These are phyloP conservation scores for Aurantiochytrium sp. DNA, from an alignment of 108 stramenopile genomes.

Conservation along the genomic window DNA sequence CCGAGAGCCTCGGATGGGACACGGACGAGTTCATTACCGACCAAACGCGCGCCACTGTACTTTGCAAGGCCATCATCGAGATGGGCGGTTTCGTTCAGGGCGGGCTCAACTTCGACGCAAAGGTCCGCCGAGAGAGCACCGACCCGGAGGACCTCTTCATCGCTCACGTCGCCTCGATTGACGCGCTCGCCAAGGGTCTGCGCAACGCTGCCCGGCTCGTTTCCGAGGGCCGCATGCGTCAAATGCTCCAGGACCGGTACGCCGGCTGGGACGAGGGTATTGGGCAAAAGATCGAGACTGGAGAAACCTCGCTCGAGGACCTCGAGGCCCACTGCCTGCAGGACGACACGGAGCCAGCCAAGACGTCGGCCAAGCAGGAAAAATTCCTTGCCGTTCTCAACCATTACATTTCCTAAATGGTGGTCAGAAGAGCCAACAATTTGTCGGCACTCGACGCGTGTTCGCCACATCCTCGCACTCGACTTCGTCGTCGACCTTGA, in stretches of 20 bases:
- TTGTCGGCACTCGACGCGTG: background rate
- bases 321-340: slow-evolving; percentile 48
- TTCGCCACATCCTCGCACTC: background rate
- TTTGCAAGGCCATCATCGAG: slow-evolving; percentile 55
- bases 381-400: background rate
- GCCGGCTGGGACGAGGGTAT: slow-evolving; percentile 49
- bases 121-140: slow-evolving; percentile 64
- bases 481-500: too few species aligned
- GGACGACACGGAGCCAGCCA: slow-evolving; percentile 49
- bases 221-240: slow-evolving; percentile 45
- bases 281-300: slow-evolving; percentile 53
- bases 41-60: slow-evolving; percentile 50
- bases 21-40: slow-evolving; percentile 65
- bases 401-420: background rate
- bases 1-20: slow-evolving; percentile 64
- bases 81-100: slow-evolving; percentile 60
- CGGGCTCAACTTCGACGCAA: slow-evolving; percentile 69
- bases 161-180: slow-evolving; percentile 67
- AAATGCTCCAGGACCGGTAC: slow-evolving; percentile 57
- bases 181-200: slow-evolving; percentile 63
- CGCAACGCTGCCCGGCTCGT: slow-evolving; percentile 59
- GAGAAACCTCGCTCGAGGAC: slow-evolving; percentile 57
- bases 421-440: background rate
- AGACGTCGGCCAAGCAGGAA: slow-evolving; percentile 60
- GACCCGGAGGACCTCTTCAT: slow-evolving; percentile 62